phyloP scores from a whole-genome alignment of 495 filamentous ascomycete genomes.

The Bryoglossum gracile region DNA sequence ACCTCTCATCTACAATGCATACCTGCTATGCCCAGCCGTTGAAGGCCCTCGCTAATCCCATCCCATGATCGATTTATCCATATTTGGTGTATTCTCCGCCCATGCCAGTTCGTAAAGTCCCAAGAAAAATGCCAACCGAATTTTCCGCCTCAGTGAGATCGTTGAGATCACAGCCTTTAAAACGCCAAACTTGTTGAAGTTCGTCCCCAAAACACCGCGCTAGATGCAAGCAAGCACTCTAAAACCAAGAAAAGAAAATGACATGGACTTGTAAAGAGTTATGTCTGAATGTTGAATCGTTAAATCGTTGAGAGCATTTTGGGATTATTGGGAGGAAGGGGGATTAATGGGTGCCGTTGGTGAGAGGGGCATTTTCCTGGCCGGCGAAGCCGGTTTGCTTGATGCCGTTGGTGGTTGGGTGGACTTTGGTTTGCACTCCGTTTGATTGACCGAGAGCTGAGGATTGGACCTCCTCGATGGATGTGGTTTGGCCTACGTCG shows the following conservation, averaged over 20 bases:
- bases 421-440: too few species aligned
- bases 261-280: slow-evolving; percentile 3
- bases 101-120: too few species aligned
- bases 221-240: slow-evolving; percentile 21
- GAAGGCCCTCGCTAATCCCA: too few species aligned
- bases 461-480: too few species aligned
- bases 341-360: slow-evolving; percentile 13
- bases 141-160: slow-evolving; percentile 17
- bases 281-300: slow-evolving; percentile 26
- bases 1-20: too few species aligned
- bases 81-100: too few species aligned
- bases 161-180: slow-evolving; percentile 23
- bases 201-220: slow-evolving; percentile 24
- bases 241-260: not conserved
- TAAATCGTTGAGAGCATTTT: slow-evolving; percentile 13
- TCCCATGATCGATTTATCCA: too few species aligned
- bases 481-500: slow-evolving; percentile 16
- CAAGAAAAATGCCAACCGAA: not conserved
- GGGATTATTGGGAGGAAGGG: too few species aligned
- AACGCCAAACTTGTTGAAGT: slow-evolving; percentile 39
- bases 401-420: slow-evolving; percentile 8
- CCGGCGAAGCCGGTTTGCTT: slow-evolving; percentile 1
- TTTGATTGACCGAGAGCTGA: too few species aligned
- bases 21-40: too few species aligned
- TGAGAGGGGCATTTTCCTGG: slow-evolving; percentile 12